These are phyloP conservation scores for Rhizoctonia solani DNA, from an alignment of 1,284 basidiomycete genomes.

Conservation along the genomic window DNA sequence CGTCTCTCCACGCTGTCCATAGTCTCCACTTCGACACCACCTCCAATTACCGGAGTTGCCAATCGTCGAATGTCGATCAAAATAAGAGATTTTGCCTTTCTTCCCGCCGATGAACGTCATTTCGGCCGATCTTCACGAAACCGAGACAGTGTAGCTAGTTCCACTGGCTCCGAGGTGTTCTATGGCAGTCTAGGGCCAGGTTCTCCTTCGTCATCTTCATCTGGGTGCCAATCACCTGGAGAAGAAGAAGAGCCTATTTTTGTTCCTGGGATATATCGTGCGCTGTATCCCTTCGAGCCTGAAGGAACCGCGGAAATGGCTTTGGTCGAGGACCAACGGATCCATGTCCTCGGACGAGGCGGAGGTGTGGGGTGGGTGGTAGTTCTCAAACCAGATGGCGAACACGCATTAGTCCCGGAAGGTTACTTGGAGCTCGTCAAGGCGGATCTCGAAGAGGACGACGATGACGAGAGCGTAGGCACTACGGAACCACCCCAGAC, in stretches of 20 bases:
- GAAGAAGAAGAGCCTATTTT: constrained; percentile 49
- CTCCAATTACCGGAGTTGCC: not conserved
- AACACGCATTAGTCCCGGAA: constrained; percentile 69
- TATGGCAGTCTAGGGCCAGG: constrained; percentile 43
- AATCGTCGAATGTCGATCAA: constrained; percentile 47
- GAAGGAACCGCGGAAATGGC: constrained; percentile 78
- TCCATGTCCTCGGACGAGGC: constrained; percentile 67
- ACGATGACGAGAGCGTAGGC: constrained; percentile 27
- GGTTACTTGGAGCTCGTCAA: constrained; percentile 61
- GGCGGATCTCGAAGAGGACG: not conserved
- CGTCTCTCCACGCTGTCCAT: constrained; percentile 38
- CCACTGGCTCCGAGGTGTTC: not conserved
- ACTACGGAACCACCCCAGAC: constrained; percentile 25
- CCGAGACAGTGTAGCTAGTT: constrained; percentile 8
- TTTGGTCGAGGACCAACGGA: constrained; percentile 69
- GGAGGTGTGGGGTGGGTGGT: constrained; percentile 76
- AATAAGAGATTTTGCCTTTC: constrained; percentile 67
- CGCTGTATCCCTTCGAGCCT: constrained; percentile 69
- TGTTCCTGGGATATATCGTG: constrained; percentile 68
- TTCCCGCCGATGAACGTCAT: constrained; percentile 57
- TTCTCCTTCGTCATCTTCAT: constrained; percentile 48
- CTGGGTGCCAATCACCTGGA: constrained; percentile 44
- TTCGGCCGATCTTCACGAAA: constrained; percentile 44
- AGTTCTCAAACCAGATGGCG: constrained; percentile 49
- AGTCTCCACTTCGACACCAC: constrained; percentile 39